A percentile compares a stretch with the other conserved stretches of the same genome.
Conservation (phyloP, 768 basidiomycete genomes). For the Hebeloma cylindrosporum region DNA sequence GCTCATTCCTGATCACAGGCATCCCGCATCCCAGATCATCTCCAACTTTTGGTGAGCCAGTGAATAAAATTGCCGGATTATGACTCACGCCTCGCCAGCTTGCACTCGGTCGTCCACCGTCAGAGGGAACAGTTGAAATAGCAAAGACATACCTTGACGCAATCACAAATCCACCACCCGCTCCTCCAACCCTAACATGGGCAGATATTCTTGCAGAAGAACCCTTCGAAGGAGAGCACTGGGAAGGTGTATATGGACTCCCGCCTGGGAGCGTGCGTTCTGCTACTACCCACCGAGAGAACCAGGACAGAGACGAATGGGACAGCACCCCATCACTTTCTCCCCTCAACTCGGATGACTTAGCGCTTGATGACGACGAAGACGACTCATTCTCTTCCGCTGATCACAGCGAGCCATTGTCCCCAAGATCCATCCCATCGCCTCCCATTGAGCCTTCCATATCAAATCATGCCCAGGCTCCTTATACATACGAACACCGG, state of each 20-base stretch:
- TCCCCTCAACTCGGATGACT: constrained; percentile 57
- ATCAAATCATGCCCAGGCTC: constrained; percentile 18
- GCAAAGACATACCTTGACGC: constrained; percentile 55
- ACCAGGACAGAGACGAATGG: constrained; percentile 43
- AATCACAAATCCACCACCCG: constrained; percentile 43
- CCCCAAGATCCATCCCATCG: constrained; percentile 4
- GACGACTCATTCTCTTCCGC: constrained; percentile 34
- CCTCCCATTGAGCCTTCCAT: constrained; percentile 1
- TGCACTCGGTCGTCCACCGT: constrained; percentile 54
- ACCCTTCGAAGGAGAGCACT: constrained; percentile 84
- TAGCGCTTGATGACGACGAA: constrained; percentile 43
- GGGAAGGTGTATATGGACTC: constrained; percentile 69
- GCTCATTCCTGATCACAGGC: constrained; percentile 34
- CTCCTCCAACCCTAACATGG: constrained; percentile 61
- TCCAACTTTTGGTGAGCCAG: constrained; percentile 65
- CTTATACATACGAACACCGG: constrained; percentile 45
- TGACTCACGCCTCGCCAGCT: constrained; percentile 38
- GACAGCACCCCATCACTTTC: constrained; percentile 71
- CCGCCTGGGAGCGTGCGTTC: constrained; percentile 41
- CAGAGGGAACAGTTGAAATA: constrained; percentile 44
- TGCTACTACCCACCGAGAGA: constrained; percentile 33
- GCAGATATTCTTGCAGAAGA: constrained; percentile 77
- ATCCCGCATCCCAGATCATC: constrained; percentile 65
- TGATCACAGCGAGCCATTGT: constrained; percentile 18
- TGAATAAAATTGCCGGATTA: not conserved